These are phyloP conservation scores for Chloranthus sessilifolius DNA, from an alignment of 164 flowering plant genomes.

Conservation along the genomic window DNA sequence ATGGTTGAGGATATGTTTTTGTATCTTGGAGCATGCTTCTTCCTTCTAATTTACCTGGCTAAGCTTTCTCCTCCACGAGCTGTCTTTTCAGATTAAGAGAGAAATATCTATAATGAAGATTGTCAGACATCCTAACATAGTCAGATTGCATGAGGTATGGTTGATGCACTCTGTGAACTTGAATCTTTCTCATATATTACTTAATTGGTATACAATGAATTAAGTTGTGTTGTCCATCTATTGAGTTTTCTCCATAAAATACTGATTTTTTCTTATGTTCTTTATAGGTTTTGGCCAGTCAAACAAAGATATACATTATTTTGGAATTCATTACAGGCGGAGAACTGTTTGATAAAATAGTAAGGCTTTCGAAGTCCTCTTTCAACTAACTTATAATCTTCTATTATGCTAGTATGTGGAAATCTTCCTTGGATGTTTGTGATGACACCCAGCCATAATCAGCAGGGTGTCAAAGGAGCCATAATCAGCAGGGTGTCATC, in stretches of 20 bases:
- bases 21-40: background rate
- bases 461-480: too few species aligned
- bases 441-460: too few species aligned
- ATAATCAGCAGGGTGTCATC: too few species aligned
- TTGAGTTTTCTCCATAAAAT: background rate
- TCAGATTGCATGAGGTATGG: slow-evolving; percentile 83
- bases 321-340: slow-evolving; percentile 96
- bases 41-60: background rate
- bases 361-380: slow-evolving; percentile 30
- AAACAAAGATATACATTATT: slow-evolving; percentile 88
- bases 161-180: too few species aligned
- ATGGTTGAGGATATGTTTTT: too few species aligned
- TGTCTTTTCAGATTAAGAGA: slow-evolving; percentile 71
- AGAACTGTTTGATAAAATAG: slow-evolving; percentile 92
- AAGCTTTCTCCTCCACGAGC: slow-evolving; percentile 11
- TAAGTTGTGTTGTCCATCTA: background rate
- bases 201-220: background rate
- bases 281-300: slow-evolving; percentile 84
- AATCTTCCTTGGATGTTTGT: background rate
- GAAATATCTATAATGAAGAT: slow-evolving; percentile 99
- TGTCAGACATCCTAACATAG: slow-evolving; percentile 92
- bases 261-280: too few species aligned
- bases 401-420: too few species aligned
- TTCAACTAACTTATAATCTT: background rate
- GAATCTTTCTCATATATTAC: too few species aligned